Evolutionary conservation across 139 green algal species (phyloP).

Genomic region (Volvox reticuliferus): DNA sequence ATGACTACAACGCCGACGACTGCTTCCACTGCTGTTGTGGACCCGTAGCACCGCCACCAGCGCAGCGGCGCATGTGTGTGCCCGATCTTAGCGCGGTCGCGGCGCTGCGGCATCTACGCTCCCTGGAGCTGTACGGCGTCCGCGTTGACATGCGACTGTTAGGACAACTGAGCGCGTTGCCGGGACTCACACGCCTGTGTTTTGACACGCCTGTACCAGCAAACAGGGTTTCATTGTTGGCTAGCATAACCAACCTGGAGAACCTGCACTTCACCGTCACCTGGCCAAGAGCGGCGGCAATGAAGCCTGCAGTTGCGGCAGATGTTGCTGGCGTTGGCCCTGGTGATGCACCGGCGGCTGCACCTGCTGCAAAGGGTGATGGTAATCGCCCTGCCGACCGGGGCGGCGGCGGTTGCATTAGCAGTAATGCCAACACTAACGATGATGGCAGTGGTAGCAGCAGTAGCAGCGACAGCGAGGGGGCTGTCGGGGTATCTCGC

Average conservation of each 20-base stretch:
- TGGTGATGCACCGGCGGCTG: not conserved
- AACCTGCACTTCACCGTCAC: constrained; percentile 15
- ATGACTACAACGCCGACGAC: not conserved
- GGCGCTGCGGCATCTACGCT: constrained; percentile 1
- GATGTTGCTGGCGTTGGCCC: not conserved
- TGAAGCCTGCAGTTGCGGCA: not conserved
- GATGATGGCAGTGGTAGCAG: not conserved
- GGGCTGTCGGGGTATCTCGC: not conserved
- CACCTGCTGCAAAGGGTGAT: too few relatives aligned
- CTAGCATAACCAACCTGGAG: not conserved
- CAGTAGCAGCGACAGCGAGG: not conserved
- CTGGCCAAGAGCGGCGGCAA: not conserved
- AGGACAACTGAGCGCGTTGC: not conserved
- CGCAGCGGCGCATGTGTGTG: not conserved
- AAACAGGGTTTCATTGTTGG: not conserved
- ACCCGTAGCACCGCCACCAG: not conserved
- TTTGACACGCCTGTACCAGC: not conserved
- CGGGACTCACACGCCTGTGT: constrained; percentile 27
- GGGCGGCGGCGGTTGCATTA: not conserved
- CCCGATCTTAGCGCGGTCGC: not conserved
- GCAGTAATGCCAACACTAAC: not conserved
- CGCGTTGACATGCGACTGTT: not conserved
- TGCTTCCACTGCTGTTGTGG: not conserved
- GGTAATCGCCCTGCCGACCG: not conserved
- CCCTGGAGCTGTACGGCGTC: constrained; percentile 28